Evolutionary conservation across 1,284 basidiomycete species (phyloP).

Genomic region (Trichosporon inkin): DNA sequence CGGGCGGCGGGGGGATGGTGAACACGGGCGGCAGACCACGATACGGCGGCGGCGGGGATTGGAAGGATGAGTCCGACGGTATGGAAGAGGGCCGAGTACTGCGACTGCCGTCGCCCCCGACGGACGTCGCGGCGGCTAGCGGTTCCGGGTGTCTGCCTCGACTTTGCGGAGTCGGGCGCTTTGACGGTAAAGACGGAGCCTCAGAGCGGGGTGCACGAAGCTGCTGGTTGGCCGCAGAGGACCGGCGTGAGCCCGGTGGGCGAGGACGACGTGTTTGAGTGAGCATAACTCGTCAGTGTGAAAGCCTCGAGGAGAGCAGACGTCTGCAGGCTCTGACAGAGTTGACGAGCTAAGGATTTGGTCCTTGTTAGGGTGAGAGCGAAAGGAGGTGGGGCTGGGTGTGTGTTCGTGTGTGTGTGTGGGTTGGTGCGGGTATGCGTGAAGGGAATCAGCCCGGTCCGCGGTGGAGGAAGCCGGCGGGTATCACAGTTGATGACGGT

Average conservation of each 20-base stretch:
- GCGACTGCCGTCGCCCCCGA: not conserved
- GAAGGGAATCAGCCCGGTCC: no score
- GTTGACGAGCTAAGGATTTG: no score
- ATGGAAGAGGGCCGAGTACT: not conserved
- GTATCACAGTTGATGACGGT: no score
- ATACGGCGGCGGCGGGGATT: constrained; percentile 1
- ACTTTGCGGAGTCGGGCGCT: not conserved
- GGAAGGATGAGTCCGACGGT: not conserved
- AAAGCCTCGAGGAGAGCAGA: not conserved
- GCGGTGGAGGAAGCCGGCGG: no score
- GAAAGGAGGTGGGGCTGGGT: no score
- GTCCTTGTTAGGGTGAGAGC: no score
- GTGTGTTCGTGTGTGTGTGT: no score
- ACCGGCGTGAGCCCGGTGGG: not conserved
- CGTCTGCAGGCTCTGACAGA: no score
- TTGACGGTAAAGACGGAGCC: constrained; percentile 1
- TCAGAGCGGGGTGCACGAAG: not conserved
- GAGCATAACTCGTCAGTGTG: not conserved
- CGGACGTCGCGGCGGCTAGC: not conserved
- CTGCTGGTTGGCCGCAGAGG: not conserved
- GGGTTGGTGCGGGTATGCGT: no score
- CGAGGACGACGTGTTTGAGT: constrained; percentile 1
- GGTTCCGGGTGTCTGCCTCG: not conserved
- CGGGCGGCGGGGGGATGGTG: constrained; percentile 19
- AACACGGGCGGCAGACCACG: not conserved